Base-by-base conservation (phyloP, 805 yeast species). In the Cyberlindnera mycetangii region DNA sequence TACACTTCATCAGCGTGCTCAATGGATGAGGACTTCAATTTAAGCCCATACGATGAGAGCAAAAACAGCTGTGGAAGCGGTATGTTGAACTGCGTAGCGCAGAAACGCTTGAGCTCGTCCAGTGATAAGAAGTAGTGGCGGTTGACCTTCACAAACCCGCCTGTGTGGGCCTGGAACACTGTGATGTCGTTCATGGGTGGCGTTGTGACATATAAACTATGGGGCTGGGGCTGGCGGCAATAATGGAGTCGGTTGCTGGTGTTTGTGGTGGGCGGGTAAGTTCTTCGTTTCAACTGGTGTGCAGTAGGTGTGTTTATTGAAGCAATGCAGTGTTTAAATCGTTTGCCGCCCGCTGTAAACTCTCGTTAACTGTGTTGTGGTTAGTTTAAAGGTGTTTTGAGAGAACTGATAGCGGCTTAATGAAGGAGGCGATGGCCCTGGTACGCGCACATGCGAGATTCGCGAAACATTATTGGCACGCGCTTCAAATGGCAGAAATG, bases 41-140 rank as follows among this genome's bases (percentile, higher is more conserved):
- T 79, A 37, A 78, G 71, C 0, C 90, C 90, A 59, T 75, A 81
- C 1, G 89, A 78, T 3, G 89, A 73, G 31, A 85, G 62, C 12
- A 85, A 64, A 51, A 84, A 70, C 34, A 74, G 52, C 41, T 72
- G 70, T 20, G 62, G 67, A 1, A 52, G 28, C 0, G 75, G 70
- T 2, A 77, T 74, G 34, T 54, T 54, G 60, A 77, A 70, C 32
- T 69, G 64, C 4, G 64, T 59, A 7, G 68, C 47, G 17, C 77
- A 67, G 50, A 66, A 72, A 22, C 57, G 64, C 49, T 69, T 72
- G 25, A 78, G 57, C 18, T 71, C 66, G 32, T 74, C 75, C 39
- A 74, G 50, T 4, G 68, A 61, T 41, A 63, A 61, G 52, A 74
- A 75, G 30, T 60, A 65, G 48, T 64, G 62, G 24, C 72, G 52